These are phyloP conservation scores for Chimonanthus praecox DNA, from an alignment of 164 flowering plant genomes.

Conservation along the genomic window DNA sequence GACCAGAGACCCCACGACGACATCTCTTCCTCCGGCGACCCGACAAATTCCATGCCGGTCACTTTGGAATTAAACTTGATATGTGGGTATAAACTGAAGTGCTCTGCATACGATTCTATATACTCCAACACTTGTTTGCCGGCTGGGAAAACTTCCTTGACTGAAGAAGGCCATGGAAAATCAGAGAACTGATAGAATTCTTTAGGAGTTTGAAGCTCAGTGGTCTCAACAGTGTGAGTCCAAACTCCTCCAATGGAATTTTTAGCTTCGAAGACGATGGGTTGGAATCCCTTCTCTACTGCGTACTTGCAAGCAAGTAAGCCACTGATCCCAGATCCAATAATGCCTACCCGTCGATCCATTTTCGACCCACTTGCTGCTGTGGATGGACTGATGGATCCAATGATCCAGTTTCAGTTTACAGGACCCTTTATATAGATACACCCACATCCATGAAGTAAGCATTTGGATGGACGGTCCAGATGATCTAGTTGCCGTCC, in stretches of 20 bases:
- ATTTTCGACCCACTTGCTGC: conserved; percentile 3
- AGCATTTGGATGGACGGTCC: too few relatives aligned
- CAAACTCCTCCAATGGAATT: conserved; percentile 28
- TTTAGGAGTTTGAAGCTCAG: conserved; percentile 52
- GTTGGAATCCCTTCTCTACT: conserved; percentile 41
- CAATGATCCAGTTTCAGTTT: too few relatives aligned
- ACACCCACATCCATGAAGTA: too few relatives aligned
- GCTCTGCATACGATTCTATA: conserved; percentile 33
- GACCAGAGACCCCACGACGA: too few relatives aligned
- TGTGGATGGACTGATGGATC: too few relatives aligned
- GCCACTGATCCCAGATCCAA: conserved; percentile 77
- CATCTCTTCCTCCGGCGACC: too few relatives aligned
- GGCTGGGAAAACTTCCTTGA: conserved; percentile 35
- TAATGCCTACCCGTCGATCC: conserved; percentile 42
- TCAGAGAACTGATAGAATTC: conserved; percentile 48
- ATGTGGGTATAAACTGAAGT: conserved; percentile 26
- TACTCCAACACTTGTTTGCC: conserved; percentile 43
- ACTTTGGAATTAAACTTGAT: conserved; percentile 6
- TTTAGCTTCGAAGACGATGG: conserved; percentile 36
- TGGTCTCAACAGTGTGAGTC: conserved; percentile 36
- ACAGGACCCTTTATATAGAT: too few relatives aligned
- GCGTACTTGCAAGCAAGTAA: conserved; percentile 57
- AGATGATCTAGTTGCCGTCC: too few relatives aligned
- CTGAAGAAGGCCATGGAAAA: conserved; percentile 57
- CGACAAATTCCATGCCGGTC: not conserved